These are phyloP conservation scores for Lipomyces sp. DNA, from an alignment of 805 yeast genomes.

Conservation along the genomic window DNA sequence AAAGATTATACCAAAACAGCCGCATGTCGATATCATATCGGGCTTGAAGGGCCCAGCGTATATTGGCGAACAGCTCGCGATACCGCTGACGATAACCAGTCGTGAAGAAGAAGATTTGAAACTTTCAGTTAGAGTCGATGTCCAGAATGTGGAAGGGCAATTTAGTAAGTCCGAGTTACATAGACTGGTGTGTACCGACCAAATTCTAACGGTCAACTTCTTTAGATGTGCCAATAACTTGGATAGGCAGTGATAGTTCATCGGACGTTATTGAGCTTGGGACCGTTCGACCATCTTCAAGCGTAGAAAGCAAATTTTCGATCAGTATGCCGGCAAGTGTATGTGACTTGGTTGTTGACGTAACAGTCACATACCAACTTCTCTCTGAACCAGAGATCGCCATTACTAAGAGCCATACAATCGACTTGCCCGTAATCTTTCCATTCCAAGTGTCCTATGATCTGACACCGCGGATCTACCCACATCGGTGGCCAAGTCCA, in stretches of 20 bases:
- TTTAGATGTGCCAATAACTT: constrained; percentile 11
- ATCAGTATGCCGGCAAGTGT: constrained; percentile 25
- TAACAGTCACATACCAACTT: constrained; percentile 28
- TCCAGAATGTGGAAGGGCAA: constrained; percentile 26
- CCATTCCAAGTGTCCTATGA: constrained; percentile 49
- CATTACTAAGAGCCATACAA: constrained; percentile 20
- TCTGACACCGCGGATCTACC: constrained; percentile 45
- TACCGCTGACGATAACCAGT: constrained; percentile 26
- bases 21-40: constrained; percentile 28
- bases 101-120: constrained; percentile 26
- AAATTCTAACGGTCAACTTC: not conserved
- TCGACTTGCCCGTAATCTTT: constrained; percentile 42
- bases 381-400: constrained; percentile 31
- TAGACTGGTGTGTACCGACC: not conserved
- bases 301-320: not conserved
- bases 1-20: constrained; percentile 32
- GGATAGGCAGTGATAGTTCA: not conserved
- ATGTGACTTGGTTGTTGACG: constrained; percentile 29
- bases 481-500: constrained; percentile 47
- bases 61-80: constrained; percentile 22
- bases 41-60: constrained; percentile 31
- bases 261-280: constrained; percentile 1
- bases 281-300: not conserved
- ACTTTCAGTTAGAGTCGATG: constrained; percentile 12
- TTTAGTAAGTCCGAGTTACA: not conserved